Conservation (phyloP, 176 grass and related monocot genomes). For the Leersia perrieri region DNA sequence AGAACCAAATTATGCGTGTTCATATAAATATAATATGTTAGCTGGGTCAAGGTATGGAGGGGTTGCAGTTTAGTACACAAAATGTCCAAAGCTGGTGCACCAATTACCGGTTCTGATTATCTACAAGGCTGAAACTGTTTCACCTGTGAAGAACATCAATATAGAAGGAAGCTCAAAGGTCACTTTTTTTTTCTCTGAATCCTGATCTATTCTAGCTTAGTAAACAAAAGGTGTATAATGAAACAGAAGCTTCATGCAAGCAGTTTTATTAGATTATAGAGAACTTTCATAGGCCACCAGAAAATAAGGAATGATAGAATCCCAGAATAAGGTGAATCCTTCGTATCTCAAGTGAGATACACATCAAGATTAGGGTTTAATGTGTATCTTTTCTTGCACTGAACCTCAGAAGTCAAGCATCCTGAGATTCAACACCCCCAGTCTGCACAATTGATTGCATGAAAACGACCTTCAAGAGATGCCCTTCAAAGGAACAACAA, state of each 20-base stretch:
- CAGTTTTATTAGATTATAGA: neutral
- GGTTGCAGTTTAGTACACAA: neutral
- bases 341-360: constrained; percentile 25
- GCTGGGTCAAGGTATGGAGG: neutral
- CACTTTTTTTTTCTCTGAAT: neutral
- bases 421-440: neutral
- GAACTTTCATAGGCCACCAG: neutral
- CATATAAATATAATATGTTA: neutral
- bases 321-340: neutral
- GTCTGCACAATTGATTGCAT: constrained; percentile 21
- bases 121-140: neutral
- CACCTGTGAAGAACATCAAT: neutral
- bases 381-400: constrained; percentile 12
- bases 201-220: neutral
- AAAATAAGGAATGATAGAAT: neutral
- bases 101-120: neutral
- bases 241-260: neutral
- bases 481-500: constrained; percentile 14
- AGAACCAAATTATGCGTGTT: constrained; percentile 6
- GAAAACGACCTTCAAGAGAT: constrained; percentile 5
- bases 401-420: constrained; percentile 36
- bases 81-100: neutral
- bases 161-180: neutral
- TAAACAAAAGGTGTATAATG: neutral
- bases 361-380: constrained; percentile 6